These are phyloP conservation scores for Cercospora janseana DNA, from an alignment of 2,329 filamentous ascomycete species.

Conservation along the genomic window DNA sequence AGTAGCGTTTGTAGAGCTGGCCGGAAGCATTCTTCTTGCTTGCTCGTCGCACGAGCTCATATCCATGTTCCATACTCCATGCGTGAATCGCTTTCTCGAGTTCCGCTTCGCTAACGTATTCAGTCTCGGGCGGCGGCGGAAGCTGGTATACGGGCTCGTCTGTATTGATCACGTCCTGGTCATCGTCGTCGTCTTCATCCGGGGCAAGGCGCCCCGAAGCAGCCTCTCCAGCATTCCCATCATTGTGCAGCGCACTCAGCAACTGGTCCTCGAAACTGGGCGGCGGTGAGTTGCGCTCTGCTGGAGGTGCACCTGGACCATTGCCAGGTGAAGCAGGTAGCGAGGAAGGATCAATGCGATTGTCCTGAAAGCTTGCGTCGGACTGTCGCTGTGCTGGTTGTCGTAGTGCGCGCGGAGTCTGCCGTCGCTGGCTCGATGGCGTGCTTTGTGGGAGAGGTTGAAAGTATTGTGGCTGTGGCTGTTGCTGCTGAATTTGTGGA, in stretches of 20 bases:
- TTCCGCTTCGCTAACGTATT: conserved; percentile 31
- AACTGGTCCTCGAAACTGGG: conserved; percentile 28
- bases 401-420: conserved; percentile 19
- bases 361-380: conserved; percentile 5
- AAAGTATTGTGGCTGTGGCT: conserved; percentile 19
- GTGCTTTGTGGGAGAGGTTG: conserved; percentile 20
- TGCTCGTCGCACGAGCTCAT: conserved; percentile 36
- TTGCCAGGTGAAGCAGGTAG: conserved; percentile 23
- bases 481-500: conserved; percentile 14
- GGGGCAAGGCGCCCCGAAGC: conserved; percentile 2
- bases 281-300: conserved; percentile 26
- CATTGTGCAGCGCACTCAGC: conserved; percentile 28
- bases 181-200: conserved; percentile 30
- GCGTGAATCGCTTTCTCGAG: conserved; percentile 36
- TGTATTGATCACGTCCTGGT: conserved; percentile 25
- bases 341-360: conserved; percentile 13
- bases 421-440: conserved; percentile 15
- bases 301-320: conserved; percentile 32
- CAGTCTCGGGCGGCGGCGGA: conserved; percentile 35
- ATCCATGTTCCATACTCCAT: conserved; percentile 37
- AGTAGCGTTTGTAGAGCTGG: conserved; percentile 38
- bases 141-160: conserved; percentile 35
- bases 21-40: conserved; percentile 38
- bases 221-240: conserved; percentile 12
- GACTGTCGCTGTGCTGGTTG: conserved; percentile 20